Base-by-base conservation (phyloP, 768 basidiomycete species). In the Amanita molliuscula region DNA sequence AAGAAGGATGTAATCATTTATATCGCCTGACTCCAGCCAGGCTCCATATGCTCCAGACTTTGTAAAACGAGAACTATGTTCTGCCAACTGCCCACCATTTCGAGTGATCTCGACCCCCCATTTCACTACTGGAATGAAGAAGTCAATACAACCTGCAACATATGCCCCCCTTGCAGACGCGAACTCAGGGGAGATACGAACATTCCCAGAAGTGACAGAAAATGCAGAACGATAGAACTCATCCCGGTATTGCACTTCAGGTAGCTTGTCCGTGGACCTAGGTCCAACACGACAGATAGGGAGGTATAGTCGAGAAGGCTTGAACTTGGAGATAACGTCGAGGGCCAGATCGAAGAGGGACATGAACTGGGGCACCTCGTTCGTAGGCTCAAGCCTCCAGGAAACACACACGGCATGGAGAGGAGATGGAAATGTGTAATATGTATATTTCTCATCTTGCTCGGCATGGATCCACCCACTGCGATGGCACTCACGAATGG, bases 21-120 rank as follows among this genome's bases (percentile, higher is more conserved):
- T 53, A 37, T 54, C 42, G 23, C 46, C 47, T 13, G 38, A 44
- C 4, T 40, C 8, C 29, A 56, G 36, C 46, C 47, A 52, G 18
- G 29, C 18, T 20, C 46, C 48, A 51, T 56, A 56, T n/a, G 20
- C 44, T 8, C 54, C 54, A 18, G n/a, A 16, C 33, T 43, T 35
- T 1, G 16, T 10, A 46, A 56, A 55, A 41, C 54, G 55, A 26
- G 42, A 36, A 41, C 16, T 21, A 49, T 55, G 51, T 52, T 55
- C 44, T 7, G 6, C 23, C 41, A 56, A 48, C 35, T 35, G 29
- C 33, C 44, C 38, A 10, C 55, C 55, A 33, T 57, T 50, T 36
- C 55, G 55, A 23, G 43, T 25, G 20, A 57, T 16, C 48, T 54
- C 56, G 29, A 57, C 47, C 11, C 55, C 56, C 56, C 56, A 57